A percentile compares a stretch with the other conserved stretches of the same genome.
These are phyloP conservation scores for Solanum virginianum DNA, from an alignment of 257 asterid genomes.

Conservation along the genomic window DNA sequence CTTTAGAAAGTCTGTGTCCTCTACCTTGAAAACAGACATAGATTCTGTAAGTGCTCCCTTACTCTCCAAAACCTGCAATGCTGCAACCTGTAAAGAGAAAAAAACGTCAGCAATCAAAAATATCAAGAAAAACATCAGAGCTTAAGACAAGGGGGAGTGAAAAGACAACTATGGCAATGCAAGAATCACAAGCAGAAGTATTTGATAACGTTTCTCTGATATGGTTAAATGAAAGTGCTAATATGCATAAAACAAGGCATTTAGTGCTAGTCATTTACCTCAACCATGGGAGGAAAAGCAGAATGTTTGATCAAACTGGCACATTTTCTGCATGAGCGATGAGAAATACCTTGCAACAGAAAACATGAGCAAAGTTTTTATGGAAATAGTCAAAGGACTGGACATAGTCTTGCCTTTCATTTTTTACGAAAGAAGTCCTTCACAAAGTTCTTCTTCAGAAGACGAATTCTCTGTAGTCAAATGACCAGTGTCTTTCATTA, in stretches of 20 bases:
- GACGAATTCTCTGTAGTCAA: conserved; percentile 21
- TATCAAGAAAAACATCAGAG: not conserved
- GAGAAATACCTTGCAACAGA: not conserved
- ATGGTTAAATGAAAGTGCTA: not conserved
- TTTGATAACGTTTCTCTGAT: not conserved
- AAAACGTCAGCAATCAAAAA: not conserved
- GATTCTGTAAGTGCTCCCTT: not conserved
- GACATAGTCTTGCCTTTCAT: not conserved
- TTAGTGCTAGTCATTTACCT: not conserved
- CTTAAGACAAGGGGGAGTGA: not conserved
- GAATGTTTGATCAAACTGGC: not conserved
- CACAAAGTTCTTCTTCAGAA: conserved; percentile 25
- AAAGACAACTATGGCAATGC: not conserved
- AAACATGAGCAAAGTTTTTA: not conserved
- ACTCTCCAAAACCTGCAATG: not conserved
- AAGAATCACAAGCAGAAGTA: not conserved
- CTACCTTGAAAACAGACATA: not conserved
- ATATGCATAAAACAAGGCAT: not conserved
- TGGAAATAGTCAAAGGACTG: not conserved
- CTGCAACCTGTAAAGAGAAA: not conserved
- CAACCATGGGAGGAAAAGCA: not conserved
- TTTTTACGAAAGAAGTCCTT: conserved; percentile 1
- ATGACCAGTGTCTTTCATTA: conserved; percentile 46
- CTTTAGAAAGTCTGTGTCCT: not conserved
- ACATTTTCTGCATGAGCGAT: not conserved